Evolutionary conservation across 2,329 filamentous ascomycete species (phyloP).

Genomic region (Blumeriella jaapii): DNA sequence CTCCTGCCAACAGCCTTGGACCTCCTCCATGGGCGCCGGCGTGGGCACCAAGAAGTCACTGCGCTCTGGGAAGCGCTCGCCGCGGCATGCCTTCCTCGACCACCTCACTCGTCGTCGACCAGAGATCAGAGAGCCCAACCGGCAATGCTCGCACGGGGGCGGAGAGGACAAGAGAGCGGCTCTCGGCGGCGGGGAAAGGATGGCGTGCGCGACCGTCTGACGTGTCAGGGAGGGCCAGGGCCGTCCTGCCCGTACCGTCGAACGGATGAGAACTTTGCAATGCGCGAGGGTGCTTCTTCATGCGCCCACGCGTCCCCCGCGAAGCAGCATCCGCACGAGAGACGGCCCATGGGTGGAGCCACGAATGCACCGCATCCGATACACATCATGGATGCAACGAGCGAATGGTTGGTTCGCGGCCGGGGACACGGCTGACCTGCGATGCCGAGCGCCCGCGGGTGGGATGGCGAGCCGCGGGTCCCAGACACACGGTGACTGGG

Average conservation of each 20-base stretch:
- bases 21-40: slow-evolving; percentile 22
- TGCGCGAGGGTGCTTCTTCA: slow-evolving; percentile 16
- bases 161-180: no score
- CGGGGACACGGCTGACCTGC: slow-evolving; percentile 18
- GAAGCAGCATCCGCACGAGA: slow-evolving; percentile 16
- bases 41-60: slow-evolving; percentile 25
- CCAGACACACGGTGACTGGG: no score
- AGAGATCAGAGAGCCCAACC: no score
- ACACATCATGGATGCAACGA: slow-evolving; percentile 10
- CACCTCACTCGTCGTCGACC: no score
- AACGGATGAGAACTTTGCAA: no score
- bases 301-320: slow-evolving; percentile 18
- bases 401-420: slow-evolving; percentile 24
- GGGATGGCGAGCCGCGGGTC: no score
- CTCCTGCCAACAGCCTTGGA: slow-evolving; percentile 40
- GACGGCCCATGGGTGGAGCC: slow-evolving; percentile 17
- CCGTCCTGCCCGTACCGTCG: slow-evolving; percentile 5
- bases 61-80: slow-evolving; percentile 12
- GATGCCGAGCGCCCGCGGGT: no score
- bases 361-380: slow-evolving; percentile 24
- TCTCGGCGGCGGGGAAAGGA: slow-evolving; percentile 9
- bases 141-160: no score
- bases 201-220: slow-evolving; percentile 18
- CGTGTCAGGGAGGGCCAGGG: slow-evolving; percentile 23
- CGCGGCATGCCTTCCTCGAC: no score